Conservation (phyloP, 306 rosid genomes). For the Prunus dulcis region DNA sequence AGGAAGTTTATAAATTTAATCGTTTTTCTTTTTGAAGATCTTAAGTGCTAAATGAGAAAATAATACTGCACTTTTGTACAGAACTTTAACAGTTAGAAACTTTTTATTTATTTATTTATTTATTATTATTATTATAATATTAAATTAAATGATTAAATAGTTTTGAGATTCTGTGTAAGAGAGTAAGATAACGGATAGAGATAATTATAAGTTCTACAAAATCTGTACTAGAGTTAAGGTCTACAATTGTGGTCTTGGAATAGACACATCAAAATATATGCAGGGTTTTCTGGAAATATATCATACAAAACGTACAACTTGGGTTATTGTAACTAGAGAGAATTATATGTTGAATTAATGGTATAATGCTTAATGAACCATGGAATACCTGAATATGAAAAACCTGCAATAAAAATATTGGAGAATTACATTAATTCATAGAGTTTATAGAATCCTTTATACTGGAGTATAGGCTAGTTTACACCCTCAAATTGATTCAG, state of each 20-base stretch:
- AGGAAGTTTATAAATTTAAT: not conserved
- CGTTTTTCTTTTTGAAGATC: not conserved
- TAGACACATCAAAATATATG: not conserved
- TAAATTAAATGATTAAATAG: not conserved
- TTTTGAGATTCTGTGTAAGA: not conserved
- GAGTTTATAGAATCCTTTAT: not conserved
- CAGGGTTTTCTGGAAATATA: not conserved
- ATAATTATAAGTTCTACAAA: not conserved
- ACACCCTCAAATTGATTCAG: no score
- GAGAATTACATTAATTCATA: not conserved
- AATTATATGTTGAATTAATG: not conserved
- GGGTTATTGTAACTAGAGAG: not conserved
- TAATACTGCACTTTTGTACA: not conserved
- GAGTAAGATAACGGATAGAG: not conserved
- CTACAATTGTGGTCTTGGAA: not conserved
- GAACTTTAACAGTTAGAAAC: not conserved
- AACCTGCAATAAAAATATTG: not conserved
- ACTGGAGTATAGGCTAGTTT: no score
- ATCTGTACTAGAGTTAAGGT: not conserved
- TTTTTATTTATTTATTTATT: no score
- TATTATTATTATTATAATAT: no score
- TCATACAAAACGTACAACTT: not conserved
- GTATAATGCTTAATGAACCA: not conserved
- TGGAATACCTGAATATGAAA: not conserved
- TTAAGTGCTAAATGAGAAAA: not conserved